Conservation (phyloP, 306 rosid species). For the Sphenostylis stenocarpa region DNA sequence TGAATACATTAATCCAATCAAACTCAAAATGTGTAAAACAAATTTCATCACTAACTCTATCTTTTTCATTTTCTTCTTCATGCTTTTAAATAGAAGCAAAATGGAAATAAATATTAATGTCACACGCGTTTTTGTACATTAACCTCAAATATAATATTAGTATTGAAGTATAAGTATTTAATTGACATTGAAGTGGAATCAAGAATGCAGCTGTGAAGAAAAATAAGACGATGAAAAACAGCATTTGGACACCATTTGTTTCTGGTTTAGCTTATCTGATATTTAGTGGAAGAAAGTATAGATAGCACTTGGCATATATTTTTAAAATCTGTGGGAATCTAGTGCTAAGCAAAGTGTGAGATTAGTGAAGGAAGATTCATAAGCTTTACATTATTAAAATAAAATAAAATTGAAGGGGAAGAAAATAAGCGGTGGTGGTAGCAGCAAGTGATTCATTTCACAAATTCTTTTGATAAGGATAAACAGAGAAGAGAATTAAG, state of each 20-base stretch:
- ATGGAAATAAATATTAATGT: no score
- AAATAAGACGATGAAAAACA: not conserved
- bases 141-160: not conserved
- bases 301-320: not conserved
- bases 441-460: slow-evolving; percentile 21
- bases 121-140: not conserved
- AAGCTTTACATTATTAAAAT: not conserved
- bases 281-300: slow-evolving; percentile 12
- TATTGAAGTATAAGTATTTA: not conserved
- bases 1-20: no score
- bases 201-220: not conserved
- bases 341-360: slow-evolving; percentile 19
- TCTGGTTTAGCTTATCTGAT: not conserved
- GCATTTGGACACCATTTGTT: not conserved
- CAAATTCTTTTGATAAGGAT: slow-evolving; percentile 7
- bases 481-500: slow-evolving; percentile 1
- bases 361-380: slow-evolving; percentile 25
- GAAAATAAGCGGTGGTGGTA: slow-evolving; percentile 9
- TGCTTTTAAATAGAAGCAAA: no score
- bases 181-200: not conserved
- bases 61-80: no score
- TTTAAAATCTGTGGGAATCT: slow-evolving; percentile 16
- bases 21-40: no score
- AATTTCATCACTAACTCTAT: no score
- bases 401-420: not conserved